A percentile compares a stretch with the other conserved stretches of the same genome.
Conservation (phyloP, 2,329 filamentous ascomycete species). For the Aspergillus japonicus region DNA sequence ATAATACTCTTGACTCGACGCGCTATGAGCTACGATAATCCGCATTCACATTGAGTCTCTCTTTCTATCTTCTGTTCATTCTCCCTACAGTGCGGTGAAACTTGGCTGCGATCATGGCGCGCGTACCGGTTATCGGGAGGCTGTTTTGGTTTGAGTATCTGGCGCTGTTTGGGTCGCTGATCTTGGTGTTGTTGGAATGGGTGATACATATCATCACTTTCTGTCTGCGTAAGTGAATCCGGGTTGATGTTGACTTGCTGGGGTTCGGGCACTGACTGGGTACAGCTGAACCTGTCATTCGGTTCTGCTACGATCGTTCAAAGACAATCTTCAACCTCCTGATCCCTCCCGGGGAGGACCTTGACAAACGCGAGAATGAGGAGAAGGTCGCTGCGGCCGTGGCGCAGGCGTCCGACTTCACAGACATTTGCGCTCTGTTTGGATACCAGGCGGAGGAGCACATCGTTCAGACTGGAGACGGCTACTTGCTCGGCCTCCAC, state of each 20-base stretch:
- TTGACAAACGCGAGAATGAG: slow-evolving; percentile 65
- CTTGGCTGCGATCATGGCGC: slow-evolving; percentile 46
- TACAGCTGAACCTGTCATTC: slow-evolving; percentile 73
- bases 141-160: slow-evolving; percentile 74
- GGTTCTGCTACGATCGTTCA: slow-evolving; percentile 78
- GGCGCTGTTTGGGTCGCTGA: slow-evolving; percentile 77
- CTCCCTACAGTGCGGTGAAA: not conserved
- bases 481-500: slow-evolving; percentile 87
- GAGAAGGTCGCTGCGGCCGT: slow-evolving; percentile 73
- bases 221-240: slow-evolving; percentile 69
- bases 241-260: not conserved
- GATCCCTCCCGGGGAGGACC: slow-evolving; percentile 64
- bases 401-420: slow-evolving; percentile 84
- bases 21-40: not conserved
- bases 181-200: slow-evolving; percentile 78
- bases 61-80: not conserved
- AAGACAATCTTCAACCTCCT: slow-evolving; percentile 78
- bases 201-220: slow-evolving; percentile 83
- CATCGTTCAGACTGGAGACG: slow-evolving; percentile 89
- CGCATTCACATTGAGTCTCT: not conserved
- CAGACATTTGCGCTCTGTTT: slow-evolving; percentile 86
- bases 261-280: slow-evolving; percentile 20
- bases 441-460: slow-evolving; percentile 96
- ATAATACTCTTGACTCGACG: not conserved
- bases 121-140: slow-evolving; percentile 63